Evolutionary conservation across 768 basidiomycete species (phyloP).

Genomic region (Xerocomus potaroensis): DNA sequence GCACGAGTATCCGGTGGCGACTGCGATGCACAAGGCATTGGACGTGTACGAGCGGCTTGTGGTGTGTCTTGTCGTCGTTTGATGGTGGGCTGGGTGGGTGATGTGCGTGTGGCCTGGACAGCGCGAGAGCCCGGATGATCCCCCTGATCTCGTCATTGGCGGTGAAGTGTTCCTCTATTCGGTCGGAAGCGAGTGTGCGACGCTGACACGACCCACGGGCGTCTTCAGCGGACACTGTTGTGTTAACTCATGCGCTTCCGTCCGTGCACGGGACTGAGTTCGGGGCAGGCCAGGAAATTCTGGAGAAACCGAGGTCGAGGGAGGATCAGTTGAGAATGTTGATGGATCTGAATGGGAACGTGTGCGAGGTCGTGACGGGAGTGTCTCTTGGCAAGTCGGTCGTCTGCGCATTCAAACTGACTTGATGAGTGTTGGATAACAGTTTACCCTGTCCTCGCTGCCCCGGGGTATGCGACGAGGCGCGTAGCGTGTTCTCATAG

Average conservation of each 20-base stretch:
- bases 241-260: constrained; percentile 73
- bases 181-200: background rate
- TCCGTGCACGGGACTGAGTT: constrained; percentile 42
- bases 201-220: too few species aligned
- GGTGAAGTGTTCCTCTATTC: constrained; percentile 37
- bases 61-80: constrained; percentile 33
- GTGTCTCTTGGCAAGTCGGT: constrained; percentile 68
- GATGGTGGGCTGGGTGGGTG: background rate
- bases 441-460: constrained; percentile 72
- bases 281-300: constrained; percentile 58
- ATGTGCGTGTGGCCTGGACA: constrained; percentile 20
- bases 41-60: constrained; percentile 88
- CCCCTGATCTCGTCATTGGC: constrained; percentile 76
- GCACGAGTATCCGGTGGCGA: constrained; percentile 73
- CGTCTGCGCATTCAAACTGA: background rate
- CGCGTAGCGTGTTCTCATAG: constrained; percentile 23
- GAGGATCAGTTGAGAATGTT: constrained; percentile 86
- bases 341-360: constrained; percentile 76
- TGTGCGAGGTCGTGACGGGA: constrained; percentile 92
- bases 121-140: constrained; percentile 56
- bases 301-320: constrained; percentile 84
- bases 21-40: constrained; percentile 73
- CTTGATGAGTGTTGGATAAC: background rate
- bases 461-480: constrained; percentile 76
- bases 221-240: constrained; percentile 94